phyloP scores from a whole-genome alignment of 179 eudicot genomes.

The Spergularia azorica region DNA sequence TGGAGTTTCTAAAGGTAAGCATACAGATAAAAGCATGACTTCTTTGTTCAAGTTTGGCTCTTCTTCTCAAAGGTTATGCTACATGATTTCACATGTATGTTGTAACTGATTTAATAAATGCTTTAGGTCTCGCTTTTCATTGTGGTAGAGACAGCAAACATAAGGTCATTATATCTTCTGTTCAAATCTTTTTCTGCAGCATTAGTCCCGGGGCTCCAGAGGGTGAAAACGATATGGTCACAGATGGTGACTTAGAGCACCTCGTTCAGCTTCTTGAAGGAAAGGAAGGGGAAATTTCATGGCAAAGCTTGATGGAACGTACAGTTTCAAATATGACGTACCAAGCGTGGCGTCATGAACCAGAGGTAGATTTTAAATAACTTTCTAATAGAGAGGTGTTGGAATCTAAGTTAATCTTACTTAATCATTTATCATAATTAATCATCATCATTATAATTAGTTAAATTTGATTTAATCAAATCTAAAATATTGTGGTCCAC shows the following conservation, averaged over 20 bases:
- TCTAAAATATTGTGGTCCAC: no score
- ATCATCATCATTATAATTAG: no score
- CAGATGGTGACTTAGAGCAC: slow-evolving; percentile 70
- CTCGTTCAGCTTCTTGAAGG: slow-evolving; percentile 70
- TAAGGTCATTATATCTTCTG: not conserved
- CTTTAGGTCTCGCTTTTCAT: not conserved
- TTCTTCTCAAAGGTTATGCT: no score
- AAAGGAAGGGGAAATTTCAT: slow-evolving; percentile 59
- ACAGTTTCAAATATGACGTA: slow-evolving; percentile 72
- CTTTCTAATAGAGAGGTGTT: no score
- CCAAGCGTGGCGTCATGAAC: slow-evolving; percentile 93
- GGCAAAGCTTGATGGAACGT: slow-evolving; percentile 88
- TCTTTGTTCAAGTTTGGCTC: no score
- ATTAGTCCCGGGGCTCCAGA: slow-evolving; percentile 35
- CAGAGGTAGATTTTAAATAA: slow-evolving; percentile 17
- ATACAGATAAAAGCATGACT: no score
- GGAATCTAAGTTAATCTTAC: no score
- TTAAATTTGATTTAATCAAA: no score
- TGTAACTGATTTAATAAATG: no score
- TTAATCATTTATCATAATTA: no score
- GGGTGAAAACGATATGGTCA: slow-evolving; percentile 51
- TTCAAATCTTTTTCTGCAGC: slow-evolving; percentile 35
- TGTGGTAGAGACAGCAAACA: not conserved
- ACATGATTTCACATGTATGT: no score
- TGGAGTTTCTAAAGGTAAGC: no score